Evolutionary conservation across 1,284 basidiomycete species (phyloP).

Genomic region (Gomphus bonarii): DNA sequence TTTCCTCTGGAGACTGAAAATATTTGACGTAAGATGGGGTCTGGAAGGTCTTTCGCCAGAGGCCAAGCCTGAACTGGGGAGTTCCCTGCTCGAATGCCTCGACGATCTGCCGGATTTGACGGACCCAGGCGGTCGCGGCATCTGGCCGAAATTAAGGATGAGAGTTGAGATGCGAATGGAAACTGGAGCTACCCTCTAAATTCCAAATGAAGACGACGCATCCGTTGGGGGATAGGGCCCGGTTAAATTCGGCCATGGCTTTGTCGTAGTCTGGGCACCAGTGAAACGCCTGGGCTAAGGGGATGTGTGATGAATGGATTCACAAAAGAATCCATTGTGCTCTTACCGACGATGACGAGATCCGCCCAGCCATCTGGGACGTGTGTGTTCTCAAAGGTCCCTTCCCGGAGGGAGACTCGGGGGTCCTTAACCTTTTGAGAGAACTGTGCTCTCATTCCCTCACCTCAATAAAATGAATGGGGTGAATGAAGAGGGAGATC

Average conservation of each 20-base stretch:
- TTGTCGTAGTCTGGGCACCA: conserved; percentile 68
- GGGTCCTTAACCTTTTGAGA: conserved; percentile 37
- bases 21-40: conserved; percentile 39
- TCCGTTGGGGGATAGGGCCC: conserved; percentile 61
- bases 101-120: conserved; percentile 50
- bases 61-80: conserved; percentile 62
- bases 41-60: conserved; percentile 58
- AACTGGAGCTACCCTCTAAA: conserved; percentile 50
- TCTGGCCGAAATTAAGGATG: background rate
- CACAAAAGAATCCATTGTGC: background rate
- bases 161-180: background rate
- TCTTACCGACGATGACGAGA: conserved; percentile 55
- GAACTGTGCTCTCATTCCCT: conserved; percentile 61
- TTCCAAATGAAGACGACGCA: conserved; percentile 68
- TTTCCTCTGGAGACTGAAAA: conserved; percentile 48
- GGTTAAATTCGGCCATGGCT: conserved; percentile 55
- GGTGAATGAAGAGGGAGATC: conserved; percentile 7
- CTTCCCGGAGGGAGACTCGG: conserved; percentile 41
- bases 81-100: conserved; percentile 56
- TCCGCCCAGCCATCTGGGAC: conserved; percentile 62
- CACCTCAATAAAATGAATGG: conserved; percentile 19
- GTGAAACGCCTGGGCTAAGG: conserved; percentile 53
- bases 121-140: conserved; percentile 50
- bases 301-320: background rate
- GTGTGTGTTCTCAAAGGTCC: conserved; percentile 53